These are phyloP conservation scores for Saccharum spontaneum DNA, from an alignment of 176 grass and related monocot genomes.

Conservation along the genomic window DNA sequence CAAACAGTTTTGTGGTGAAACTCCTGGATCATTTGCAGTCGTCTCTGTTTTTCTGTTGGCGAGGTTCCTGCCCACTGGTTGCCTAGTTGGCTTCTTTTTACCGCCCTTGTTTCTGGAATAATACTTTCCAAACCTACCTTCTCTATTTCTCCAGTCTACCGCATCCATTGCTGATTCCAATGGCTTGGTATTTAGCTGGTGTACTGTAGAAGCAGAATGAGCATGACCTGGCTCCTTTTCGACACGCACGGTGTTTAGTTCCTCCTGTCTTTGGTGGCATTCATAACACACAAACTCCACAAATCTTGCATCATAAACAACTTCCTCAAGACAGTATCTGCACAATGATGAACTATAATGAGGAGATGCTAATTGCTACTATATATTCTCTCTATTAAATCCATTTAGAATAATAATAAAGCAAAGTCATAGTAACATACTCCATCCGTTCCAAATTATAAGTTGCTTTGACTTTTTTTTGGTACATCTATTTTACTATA, in stretches of 20 bases:
- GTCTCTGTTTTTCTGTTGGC: background rate
- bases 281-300: conserved; percentile 27
- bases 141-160: background rate
- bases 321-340: conserved; percentile 37
- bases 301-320: conserved; percentile 22
- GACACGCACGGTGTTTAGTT: conserved; percentile 1
- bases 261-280: background rate
- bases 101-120: background rate
- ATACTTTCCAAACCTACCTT: background rate
- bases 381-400: background rate
- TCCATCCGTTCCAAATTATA: background rate
- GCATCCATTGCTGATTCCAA: background rate
- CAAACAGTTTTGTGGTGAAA: background rate
- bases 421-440: background rate
- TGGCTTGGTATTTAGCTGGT: background rate
- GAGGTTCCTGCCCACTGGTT: background rate
- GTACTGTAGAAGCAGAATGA: background rate
- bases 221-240: background rate
- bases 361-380: background rate
- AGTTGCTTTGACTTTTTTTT: no score
- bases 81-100: background rate
- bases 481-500: no score
- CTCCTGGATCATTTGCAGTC: background rate
- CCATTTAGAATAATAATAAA: background rate
- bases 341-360: conserved; percentile 1